Percentiles rank a stretch among this genome's conserved stretches.
phyloP scores from a whole-genome alignment of 768 basidiomycete genomes.

The Tricholoma sp. region DNA sequence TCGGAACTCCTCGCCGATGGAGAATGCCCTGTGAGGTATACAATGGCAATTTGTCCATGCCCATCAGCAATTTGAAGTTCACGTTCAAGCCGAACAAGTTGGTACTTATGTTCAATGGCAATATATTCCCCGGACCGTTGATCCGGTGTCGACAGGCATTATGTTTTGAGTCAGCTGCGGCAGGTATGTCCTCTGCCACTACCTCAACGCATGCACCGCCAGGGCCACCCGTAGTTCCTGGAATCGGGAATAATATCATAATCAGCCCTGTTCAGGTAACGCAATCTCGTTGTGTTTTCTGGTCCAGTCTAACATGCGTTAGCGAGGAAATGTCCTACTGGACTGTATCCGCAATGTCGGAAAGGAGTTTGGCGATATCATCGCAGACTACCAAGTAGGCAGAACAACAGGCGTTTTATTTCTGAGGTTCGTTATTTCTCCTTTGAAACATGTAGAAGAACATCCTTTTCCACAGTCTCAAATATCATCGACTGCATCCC shows the following conservation, averaged over 20 bases:
- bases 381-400: conserved; percentile 94
- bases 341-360: conserved; percentile 82
- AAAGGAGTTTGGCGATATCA: conserved; percentile 92
- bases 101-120: too few relatives aligned
- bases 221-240: conserved; percentile 63
- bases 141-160: conserved; percentile 10
- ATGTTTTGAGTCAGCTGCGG: too few relatives aligned
- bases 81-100: too few relatives aligned
- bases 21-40: conserved; percentile 9
- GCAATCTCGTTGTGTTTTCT: background rate
- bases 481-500: conserved; percentile 94
- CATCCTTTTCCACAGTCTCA: conserved; percentile 48
- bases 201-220: conserved; percentile 17
- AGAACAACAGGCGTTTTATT: conserved; percentile 89
- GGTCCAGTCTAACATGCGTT: conserved; percentile 1
- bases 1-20: background rate
- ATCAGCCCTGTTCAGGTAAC: conserved; percentile 56
- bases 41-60: conserved; percentile 32
- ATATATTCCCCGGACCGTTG: conserved; percentile 6
- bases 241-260: conserved; percentile 57
- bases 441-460: background rate
- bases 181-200: conserved; percentile 7
- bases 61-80: conserved; percentile 7
- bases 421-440: conserved; percentile 56
- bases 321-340: conserved; percentile 89